A percentile compares a stretch with the other conserved stretches of the same genome.
Evolutionary conservation across 1,284 basidiomycete genomes (phyloP).

Genomic region (Schizophyllum commune): DNA sequence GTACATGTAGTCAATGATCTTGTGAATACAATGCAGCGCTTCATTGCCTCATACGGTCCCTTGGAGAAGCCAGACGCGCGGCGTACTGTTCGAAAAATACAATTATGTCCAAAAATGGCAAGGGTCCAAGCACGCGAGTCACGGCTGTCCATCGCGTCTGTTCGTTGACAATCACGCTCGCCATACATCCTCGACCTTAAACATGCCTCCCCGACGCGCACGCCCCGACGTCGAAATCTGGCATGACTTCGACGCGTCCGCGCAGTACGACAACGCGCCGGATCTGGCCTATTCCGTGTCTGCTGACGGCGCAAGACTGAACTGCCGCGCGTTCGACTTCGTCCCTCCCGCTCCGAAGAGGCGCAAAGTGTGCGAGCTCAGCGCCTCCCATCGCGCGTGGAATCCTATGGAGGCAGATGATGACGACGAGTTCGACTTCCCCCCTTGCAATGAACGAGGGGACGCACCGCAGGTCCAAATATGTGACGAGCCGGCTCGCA

Average conservation of each 20-base stretch:
- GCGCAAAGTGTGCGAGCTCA: background rate
- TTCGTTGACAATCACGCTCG: background rate
- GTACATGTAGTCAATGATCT: too few relatives aligned
- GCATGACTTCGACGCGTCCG: background rate
- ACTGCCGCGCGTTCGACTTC: background rate
- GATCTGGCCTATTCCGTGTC: background rate
- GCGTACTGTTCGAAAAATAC: too few relatives aligned
- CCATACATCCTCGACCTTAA: background rate
- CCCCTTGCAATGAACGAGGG: too few relatives aligned
- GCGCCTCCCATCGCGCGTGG: background rate
- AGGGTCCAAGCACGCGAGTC: too few relatives aligned
- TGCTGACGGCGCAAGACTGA: background rate
- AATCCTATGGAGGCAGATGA: background rate
- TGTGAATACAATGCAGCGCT: too few relatives aligned
- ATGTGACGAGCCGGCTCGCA: background rate
- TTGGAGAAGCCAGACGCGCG: too few relatives aligned
- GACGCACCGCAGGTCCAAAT: background rate
- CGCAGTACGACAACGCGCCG: background rate
- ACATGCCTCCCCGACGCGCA: background rate
- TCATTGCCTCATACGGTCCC: too few relatives aligned
- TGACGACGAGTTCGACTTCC: background rate
- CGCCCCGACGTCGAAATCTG: background rate
- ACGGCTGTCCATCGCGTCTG: background rate
- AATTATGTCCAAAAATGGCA: too few relatives aligned
- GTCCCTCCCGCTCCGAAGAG: background rate